A percentile compares a stretch with the other conserved stretches of the same genome.
phyloP scores from a whole-genome alignment of 2,329 filamentous ascomycete genomes.

The Nemania serpens region DNA sequence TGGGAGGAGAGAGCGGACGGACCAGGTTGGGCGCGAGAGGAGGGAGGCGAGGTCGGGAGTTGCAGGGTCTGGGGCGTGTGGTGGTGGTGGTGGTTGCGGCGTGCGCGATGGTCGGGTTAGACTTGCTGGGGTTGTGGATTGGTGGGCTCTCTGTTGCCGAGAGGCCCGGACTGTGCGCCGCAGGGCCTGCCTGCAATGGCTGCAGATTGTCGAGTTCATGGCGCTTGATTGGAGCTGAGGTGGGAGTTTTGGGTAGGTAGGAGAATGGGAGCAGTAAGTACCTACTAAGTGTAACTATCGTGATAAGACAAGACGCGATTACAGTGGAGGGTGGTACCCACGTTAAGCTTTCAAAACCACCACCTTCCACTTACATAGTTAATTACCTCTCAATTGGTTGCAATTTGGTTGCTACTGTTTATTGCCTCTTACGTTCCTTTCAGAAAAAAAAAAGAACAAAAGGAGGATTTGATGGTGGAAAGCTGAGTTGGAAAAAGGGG shows the following conservation, averaged over 20 bases:
- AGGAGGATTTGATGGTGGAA: too few species aligned
- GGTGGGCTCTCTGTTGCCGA: background rate
- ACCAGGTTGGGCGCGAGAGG: conserved; percentile 79
- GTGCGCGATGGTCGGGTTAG: conserved; percentile 43
- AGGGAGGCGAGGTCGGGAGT: conserved; percentile 48
- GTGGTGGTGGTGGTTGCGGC: conserved; percentile 46
- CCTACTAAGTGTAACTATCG: background rate
- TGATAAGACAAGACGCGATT: background rate
- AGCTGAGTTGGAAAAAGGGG: background rate
- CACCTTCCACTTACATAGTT: too few species aligned
- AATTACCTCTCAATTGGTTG: too few species aligned
- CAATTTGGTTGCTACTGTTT: too few species aligned
- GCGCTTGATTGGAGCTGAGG: background rate
- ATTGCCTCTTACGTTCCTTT: too few species aligned
- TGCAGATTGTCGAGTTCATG: conserved; percentile 37
- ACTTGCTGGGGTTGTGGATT: conserved; percentile 13
- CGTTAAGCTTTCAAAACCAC: too few species aligned
- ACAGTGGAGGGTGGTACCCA: too few species aligned
- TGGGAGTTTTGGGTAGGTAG: background rate
- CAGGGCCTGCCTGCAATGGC: conserved; percentile 33
- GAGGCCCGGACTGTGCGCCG: conserved; percentile 18
- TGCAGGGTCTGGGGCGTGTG: background rate
- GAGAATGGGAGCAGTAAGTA: background rate
- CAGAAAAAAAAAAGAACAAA: too few species aligned
- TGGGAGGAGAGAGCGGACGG: conserved; percentile 74